These are phyloP conservation scores for Zoysia matrella DNA, from an alignment of 202 grass and related monocot genomes.

Conservation along the genomic window DNA sequence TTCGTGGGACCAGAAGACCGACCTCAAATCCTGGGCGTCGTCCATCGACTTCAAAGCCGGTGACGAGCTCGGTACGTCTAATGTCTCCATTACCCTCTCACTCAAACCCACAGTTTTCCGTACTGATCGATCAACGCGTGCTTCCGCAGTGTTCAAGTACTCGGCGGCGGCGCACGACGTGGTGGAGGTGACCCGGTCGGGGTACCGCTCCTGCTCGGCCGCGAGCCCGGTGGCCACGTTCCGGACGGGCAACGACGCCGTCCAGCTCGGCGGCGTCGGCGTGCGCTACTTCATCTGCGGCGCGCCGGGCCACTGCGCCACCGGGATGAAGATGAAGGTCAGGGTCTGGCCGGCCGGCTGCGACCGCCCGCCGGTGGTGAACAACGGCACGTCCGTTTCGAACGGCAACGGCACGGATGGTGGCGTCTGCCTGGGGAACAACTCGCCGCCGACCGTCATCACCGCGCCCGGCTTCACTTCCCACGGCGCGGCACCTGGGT, in stretches of 20 bases:
- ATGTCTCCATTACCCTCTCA: too few relatives aligned
- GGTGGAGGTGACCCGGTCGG: conserved; percentile 45
- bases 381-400: background rate
- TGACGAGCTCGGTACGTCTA: conserved; percentile 34
- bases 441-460: conserved; percentile 6
- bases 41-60: conserved; percentile 48
- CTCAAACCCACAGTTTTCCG: background rate
- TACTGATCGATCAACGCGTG: background rate
- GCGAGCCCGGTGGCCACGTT: background rate
- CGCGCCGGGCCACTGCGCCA: conserved; percentile 36
- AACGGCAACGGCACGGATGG: background rate
- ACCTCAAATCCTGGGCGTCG: conserved; percentile 51
- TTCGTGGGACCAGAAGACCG: conserved; percentile 50
- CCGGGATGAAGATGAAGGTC: conserved; percentile 60
- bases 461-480: background rate
- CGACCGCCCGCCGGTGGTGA: background rate
- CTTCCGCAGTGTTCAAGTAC: conserved; percentile 37
- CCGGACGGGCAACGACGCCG: conserved; percentile 6
- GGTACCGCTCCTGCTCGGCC: conserved; percentile 44
- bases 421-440: background rate
- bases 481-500: background rate
- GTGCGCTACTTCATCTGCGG: conserved; percentile 56
- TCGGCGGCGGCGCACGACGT: conserved; percentile 37
- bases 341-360: background rate
- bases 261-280: background rate